Evolutionary conservation across 352 stramenopile species (phyloP).

Genomic region (Phytophthora quininea): DNA sequence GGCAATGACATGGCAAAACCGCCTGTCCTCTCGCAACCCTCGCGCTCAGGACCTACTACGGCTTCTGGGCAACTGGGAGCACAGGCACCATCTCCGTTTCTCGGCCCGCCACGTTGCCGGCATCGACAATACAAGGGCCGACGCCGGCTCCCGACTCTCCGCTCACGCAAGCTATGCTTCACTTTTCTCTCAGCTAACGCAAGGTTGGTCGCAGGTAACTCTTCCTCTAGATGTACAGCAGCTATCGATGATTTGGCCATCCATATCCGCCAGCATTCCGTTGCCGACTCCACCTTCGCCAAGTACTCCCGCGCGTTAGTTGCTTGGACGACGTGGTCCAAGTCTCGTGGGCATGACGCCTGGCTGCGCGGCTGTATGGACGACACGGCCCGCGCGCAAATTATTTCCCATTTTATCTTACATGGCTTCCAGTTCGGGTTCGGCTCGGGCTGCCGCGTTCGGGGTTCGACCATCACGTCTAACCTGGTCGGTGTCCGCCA

Average conservation of each 20-base stretch:
- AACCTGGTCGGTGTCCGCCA: not conserved
- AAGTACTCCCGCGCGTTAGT: not conserved
- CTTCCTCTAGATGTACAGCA: not conserved
- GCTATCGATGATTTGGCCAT: not conserved
- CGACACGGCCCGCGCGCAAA: not conserved
- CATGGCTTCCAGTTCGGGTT: not conserved
- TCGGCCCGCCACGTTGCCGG: not conserved
- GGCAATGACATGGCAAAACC: conserved; percentile 7
- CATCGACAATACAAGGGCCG: not conserved
- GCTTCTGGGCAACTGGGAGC: not conserved
- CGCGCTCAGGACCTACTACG: conserved; percentile 1
- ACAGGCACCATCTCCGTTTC: not conserved
- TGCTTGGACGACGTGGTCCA: not conserved
- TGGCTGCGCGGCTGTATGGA: not conserved
- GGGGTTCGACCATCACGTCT: conserved; percentile 2
- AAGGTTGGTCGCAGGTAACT: not conserved
- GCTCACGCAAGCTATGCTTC: not conserved
- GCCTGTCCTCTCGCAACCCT: conserved; percentile 1
- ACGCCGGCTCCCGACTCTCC: not conserved
- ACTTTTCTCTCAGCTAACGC: not conserved
- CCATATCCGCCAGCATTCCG: conserved; percentile 11
- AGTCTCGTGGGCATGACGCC: not conserved
- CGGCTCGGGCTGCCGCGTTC: not conserved
- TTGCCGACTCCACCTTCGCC: not conserved
- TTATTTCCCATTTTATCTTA: conserved; percentile 11